phyloP scores from a whole-genome alignment of 305 asterid species.

The Fraxinus sp. region DNA sequence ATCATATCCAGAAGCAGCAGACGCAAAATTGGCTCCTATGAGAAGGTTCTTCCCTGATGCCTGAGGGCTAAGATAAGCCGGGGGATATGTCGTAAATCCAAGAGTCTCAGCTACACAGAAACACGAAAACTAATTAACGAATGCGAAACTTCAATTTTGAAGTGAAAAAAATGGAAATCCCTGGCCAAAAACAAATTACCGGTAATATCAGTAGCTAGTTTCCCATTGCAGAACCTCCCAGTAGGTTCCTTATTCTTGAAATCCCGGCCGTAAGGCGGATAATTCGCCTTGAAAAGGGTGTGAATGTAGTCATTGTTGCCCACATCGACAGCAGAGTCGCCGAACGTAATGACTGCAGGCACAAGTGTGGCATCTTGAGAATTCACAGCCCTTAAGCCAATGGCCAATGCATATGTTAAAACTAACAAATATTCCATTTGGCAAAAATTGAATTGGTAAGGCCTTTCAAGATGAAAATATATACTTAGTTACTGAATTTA shows the following conservation, averaged over 20 bases:
- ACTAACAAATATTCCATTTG: slow-evolving; percentile 44
- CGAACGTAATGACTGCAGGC: slow-evolving; percentile 81
- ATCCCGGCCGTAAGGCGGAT: slow-evolving; percentile 89
- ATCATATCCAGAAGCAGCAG: slow-evolving; percentile 92
- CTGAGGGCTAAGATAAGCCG: slow-evolving; percentile 84
- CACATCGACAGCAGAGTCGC: slow-evolving; percentile 76
- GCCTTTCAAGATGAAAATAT: neutral
- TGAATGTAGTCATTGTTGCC: slow-evolving; percentile 74
- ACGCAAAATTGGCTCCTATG: slow-evolving; percentile 78
- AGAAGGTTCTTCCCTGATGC: slow-evolving; percentile 81
- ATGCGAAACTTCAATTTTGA: neutral
- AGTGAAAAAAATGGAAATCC: neutral
- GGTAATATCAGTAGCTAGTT: slow-evolving; percentile 82
- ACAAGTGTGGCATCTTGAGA: slow-evolving; percentile 58
- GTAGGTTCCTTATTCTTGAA: slow-evolving; percentile 58
- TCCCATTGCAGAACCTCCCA: slow-evolving; percentile 90
- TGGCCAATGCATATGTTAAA: slow-evolving; percentile 31
- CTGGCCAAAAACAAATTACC: slow-evolving; percentile 36
- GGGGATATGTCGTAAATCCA: slow-evolving; percentile 68
- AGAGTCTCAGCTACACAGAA: slow-evolving; percentile 65
- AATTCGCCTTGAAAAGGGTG: slow-evolving; percentile 71
- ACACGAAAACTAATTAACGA: neutral
- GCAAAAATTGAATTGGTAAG: neutral
- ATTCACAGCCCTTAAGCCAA: slow-evolving; percentile 17
- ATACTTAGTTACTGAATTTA: neutral